Conservation (phyloP, 164 flowering plant genomes). For the Stephania japonica region DNA sequence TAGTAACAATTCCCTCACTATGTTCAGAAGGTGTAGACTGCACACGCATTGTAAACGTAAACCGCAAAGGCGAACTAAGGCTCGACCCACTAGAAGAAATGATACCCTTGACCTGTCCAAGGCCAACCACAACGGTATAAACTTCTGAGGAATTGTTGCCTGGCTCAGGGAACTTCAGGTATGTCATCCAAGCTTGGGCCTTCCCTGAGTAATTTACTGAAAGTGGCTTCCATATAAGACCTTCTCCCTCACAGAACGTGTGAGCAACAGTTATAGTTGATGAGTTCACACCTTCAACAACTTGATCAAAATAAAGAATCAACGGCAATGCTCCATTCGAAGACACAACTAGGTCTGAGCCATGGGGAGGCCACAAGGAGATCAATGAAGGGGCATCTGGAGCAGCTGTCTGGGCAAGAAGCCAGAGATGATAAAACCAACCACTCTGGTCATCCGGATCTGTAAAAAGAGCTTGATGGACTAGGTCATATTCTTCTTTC, state of each 20-base stretch:
- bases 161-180: conserved; percentile 35
- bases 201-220: conserved; percentile 31
- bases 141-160: conserved; percentile 22
- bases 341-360: conserved; percentile 36
- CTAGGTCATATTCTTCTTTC: conserved; percentile 69
- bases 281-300: conserved; percentile 68
- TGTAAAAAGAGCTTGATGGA: conserved; percentile 76
- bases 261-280: conserved; percentile 45
- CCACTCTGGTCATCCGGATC: conserved; percentile 98
- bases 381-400: conserved; percentile 46
- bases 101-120: conserved; percentile 54
- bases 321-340: conserved; percentile 43
- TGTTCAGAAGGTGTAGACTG: conserved; percentile 19
- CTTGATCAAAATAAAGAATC: conserved; percentile 64
- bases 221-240: conserved; percentile 67
- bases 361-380: conserved; percentile 72
- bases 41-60: conserved; percentile 44
- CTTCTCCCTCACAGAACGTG: conserved; percentile 23
- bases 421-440: conserved; percentile 98
- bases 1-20: conserved; percentile 13
- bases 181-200: conserved; percentile 61
- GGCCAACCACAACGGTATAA: conserved; percentile 44
- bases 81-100: conserved; percentile 45
- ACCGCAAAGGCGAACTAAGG: conserved; percentile 22
- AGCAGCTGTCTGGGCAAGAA: conserved; percentile 61